Conservation (phyloP, 805 yeast species). For the Candida manassasensis region DNA sequence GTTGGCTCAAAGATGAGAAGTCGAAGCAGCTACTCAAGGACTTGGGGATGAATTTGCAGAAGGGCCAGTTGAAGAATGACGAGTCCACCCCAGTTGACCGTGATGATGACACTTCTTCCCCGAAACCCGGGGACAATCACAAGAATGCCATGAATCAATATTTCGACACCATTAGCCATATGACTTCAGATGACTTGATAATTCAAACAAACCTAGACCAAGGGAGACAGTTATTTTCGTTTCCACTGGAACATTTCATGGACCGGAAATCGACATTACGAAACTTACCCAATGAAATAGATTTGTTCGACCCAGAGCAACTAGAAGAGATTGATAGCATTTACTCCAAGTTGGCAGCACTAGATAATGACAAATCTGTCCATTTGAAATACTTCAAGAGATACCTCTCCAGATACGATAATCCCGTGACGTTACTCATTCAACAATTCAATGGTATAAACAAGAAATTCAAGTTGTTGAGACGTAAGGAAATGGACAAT, state of each 20-base stretch:
- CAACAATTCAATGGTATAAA: conserved; percentile 34
- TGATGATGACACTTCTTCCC: background rate
- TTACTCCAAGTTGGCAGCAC: conserved; percentile 24
- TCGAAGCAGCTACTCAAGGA: conserved; percentile 25
- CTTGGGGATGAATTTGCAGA: conserved; percentile 29
- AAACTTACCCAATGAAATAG: conserved; percentile 33
- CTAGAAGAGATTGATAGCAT: conserved; percentile 25
- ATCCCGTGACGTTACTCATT: conserved; percentile 22
- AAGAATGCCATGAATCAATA: conserved; percentile 11
- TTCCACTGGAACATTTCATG: conserved; percentile 30
- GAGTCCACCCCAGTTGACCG: conserved; percentile 1
- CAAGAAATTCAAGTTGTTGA: conserved; percentile 31
- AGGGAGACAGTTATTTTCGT: conserved; percentile 30
- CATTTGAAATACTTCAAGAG: conserved; percentile 34
- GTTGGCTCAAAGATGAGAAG: conserved; percentile 17
- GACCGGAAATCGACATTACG: conserved; percentile 28
- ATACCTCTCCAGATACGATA: conserved; percentile 28
- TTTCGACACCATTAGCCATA: conserved; percentile 28
- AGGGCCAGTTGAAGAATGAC: conserved; percentile 22
- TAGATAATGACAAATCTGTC: conserved; percentile 35
- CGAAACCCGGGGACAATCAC: conserved; percentile 1
- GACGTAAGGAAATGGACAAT: conserved; percentile 30
- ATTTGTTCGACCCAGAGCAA: conserved; percentile 25
- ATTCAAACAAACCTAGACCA: conserved; percentile 33
- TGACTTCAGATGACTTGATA: conserved; percentile 34